Base-by-base conservation (phyloP, 768 basidiomycete species). In the Pholiota conissans region DNA sequence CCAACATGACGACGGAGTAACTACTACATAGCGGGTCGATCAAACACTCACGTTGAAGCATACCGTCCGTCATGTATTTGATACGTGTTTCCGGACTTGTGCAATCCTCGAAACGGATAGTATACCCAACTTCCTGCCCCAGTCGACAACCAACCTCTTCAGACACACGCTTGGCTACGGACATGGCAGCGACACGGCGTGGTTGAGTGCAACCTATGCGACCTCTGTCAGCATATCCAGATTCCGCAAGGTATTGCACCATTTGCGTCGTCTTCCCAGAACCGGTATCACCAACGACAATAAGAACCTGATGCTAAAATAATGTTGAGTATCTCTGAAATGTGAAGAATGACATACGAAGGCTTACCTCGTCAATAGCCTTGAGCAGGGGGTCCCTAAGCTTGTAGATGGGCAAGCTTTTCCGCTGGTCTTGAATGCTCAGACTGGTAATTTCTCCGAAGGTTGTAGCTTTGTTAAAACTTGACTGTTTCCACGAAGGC, bases 31-130 rank as follows among this genome's bases (percentile, higher is more conserved):
- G 86, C 5, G 96, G 96, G 67, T 99, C 97, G 68, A 98, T 91
- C 52, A 99, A 78, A 62, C 90, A 93, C 79, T 99, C 97, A 74
- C 97, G 85, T 67, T 98, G 93, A 24, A 99, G 82, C 94, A 99
- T 98, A 77, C 97, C 97, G 69, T 98, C 97, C 67, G 97, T 99
- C 97, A 99, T 98, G 82, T 97, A 99, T 74, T 98, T 99, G 82
- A 99, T 99, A 68, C 91, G 87, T 3, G 97, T 98, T 74, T 99
- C 97, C 3, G 97, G 96, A 68, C 94, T 91, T 5, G 97, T 98
- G 73, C 96, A 95, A 73, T 99, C 97, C 76, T 99, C 97, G 72
- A 99, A 99, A 77, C 97, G 96, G 65, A 99, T 98, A 5, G 91
- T 91, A 71, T 99, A 99, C 6, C 97, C 97, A 60, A 99, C 96